Evolutionary conservation across 148 eudicot species (phyloP).

Genomic region (Spergularia bocconei): DNA sequence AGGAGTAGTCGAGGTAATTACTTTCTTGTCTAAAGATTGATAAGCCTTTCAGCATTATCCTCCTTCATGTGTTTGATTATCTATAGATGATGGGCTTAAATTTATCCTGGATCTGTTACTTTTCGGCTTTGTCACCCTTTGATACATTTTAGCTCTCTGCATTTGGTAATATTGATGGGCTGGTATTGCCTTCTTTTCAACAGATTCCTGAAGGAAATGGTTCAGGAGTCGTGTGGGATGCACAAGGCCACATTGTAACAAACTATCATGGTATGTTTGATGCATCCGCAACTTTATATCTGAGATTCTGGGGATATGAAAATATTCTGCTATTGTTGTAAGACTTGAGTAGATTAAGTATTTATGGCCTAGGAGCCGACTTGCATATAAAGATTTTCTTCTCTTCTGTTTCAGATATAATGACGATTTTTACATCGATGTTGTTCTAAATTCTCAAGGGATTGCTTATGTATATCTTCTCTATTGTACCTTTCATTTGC

Average conservation of each 20-base stretch:
- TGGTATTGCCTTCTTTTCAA: background rate
- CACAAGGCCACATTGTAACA: constrained; percentile 86
- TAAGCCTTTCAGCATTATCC: background rate
- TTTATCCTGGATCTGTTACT: background rate
- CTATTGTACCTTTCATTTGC: background rate
- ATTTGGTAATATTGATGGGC: constrained; percentile 6
- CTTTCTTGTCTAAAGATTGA: background rate
- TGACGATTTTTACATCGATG: background rate
- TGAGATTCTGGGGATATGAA: background rate
- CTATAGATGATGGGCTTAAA: background rate
- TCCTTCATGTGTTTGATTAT: background rate
- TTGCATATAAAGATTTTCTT: background rate
- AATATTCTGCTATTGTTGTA: background rate
- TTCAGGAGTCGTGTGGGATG: constrained; percentile 94
- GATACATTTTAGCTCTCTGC: background rate
- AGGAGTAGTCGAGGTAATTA: constrained; percentile 88
- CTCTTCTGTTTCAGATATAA: background rate
- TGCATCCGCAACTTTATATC: background rate
- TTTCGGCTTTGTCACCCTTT: constrained; percentile 12
- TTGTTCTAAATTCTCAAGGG: background rate
- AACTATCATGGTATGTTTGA: constrained; percentile 84
- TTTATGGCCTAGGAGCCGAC: background rate
- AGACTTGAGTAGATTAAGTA: background rate
- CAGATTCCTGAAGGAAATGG: constrained; percentile 99
- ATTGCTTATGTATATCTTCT: background rate